Evolutionary conservation across 192 early-diverging fungal species (phyloP).

Genomic region (Coemansia sp.): DNA sequence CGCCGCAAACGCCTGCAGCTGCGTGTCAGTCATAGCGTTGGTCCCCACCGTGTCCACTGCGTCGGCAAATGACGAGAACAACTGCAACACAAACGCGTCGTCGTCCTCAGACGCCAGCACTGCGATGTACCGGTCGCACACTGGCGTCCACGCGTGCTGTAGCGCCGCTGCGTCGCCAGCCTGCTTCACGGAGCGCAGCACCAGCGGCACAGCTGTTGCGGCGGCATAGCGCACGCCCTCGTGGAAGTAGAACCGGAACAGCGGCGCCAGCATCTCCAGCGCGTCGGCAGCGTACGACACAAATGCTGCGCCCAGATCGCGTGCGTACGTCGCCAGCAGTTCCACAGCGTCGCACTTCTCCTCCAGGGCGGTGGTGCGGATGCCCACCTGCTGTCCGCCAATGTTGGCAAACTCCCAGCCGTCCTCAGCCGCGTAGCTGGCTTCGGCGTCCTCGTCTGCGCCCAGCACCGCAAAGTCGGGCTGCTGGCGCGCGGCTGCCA

Average conservation of each 20-base stretch:
- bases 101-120: conserved; percentile 81
- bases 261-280: conserved; percentile 82
- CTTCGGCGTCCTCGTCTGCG: conserved; percentile 77
- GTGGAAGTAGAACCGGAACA: conserved; percentile 97
- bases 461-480: conserved; percentile 92
- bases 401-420: conserved; percentile 96
- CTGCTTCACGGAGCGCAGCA: conserved; percentile 66
- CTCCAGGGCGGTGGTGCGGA: conserved; percentile 93
- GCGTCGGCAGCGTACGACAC: conserved; percentile 78
- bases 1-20: conserved; percentile 71
- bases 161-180: conserved; percentile 33
- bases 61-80: conserved; percentile 78
- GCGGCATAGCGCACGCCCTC: conserved; percentile 93
- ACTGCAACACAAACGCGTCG: conserved; percentile 70
- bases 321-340: conserved; percentile 94
- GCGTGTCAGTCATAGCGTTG: conserved; percentile 54
- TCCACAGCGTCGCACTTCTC: conserved; percentile 98
- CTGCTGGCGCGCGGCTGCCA: conserved; percentile 81
- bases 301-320: conserved; percentile 89
- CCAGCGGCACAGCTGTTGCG: conserved; percentile 72
- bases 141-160: conserved; percentile 65
- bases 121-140: conserved; percentile 76
- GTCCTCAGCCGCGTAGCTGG: conserved; percentile 90
- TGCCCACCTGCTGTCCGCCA: conserved; percentile 92
- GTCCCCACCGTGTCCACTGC: conserved; percentile 51